Evolutionary conservation across 1,284 basidiomycete species (phyloP).

Genomic region (Puccinia triticina): DNA sequence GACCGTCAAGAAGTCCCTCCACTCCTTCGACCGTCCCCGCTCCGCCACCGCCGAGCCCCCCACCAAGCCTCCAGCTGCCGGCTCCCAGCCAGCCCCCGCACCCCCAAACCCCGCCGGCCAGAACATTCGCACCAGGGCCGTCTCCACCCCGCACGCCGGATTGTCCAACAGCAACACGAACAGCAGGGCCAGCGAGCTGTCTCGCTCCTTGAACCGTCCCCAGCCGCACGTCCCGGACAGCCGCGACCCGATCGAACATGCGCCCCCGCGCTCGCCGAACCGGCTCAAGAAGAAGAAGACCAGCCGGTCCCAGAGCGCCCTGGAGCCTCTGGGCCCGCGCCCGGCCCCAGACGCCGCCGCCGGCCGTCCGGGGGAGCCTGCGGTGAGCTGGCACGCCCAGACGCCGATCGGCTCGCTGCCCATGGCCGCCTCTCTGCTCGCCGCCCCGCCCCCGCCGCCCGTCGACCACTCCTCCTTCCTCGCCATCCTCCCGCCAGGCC

Average conservation of each 20-base stretch:
- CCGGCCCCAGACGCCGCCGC: not conserved
- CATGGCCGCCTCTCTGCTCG: not conserved
- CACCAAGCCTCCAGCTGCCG: not conserved
- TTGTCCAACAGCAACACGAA: not conserved
- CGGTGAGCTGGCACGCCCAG: slow-evolving; percentile 1
- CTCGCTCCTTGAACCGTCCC: not conserved
- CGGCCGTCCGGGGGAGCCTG: too few species aligned
- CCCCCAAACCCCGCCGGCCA: not conserved
- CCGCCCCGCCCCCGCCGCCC: not conserved
- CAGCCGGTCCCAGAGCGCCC: not conserved
- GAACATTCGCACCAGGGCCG: not conserved
- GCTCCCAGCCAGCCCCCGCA: not conserved
- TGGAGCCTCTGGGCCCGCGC: not conserved
- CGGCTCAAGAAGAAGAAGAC: not conserved
- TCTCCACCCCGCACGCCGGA: slow-evolving; percentile 15
- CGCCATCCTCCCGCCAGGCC: slow-evolving; percentile 20
- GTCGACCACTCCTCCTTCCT: slow-evolving; percentile 22
- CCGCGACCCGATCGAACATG: not conserved
- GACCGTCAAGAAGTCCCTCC: slow-evolving; percentile 37
- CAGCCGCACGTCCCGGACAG: not conserved
- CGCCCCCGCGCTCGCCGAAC: not conserved
- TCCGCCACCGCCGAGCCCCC: not conserved
- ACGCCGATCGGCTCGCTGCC: not conserved
- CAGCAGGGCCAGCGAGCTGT: too few species aligned
- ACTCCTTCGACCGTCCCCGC: slow-evolving; percentile 25